These are phyloP conservation scores for Saccharomycodes ludwigii DNA, from an alignment of 805 yeast genomes.

Conservation along the genomic window DNA sequence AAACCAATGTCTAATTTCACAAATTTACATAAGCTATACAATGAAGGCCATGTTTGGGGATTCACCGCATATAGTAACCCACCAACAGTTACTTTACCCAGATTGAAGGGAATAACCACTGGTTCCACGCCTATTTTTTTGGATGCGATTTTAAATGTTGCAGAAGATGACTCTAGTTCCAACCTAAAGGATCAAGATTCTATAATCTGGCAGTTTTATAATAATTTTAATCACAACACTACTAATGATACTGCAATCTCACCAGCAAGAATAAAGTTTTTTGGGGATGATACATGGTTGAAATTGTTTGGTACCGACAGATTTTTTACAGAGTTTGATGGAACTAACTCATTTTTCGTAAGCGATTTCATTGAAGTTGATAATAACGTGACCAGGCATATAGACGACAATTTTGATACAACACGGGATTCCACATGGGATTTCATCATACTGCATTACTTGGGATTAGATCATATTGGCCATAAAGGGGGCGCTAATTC, in stretches of 20 bases:
- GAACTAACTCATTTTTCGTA: constrained; percentile 89
- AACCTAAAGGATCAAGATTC: constrained; percentile 67
- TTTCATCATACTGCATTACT: constrained; percentile 72
- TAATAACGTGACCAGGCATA: constrained; percentile 79
- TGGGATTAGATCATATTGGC: constrained; percentile 95
- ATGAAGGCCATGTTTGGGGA: constrained; percentile 63
- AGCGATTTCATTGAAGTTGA: constrained; percentile 94
- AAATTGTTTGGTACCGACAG: constrained; percentile 61
- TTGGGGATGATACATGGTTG: constrained; percentile 97
- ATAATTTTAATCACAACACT: constrained; percentile 15
- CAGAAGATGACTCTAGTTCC: constrained; percentile 72
- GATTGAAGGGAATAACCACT: constrained; percentile 85
- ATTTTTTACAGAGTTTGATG: constrained; percentile 56
- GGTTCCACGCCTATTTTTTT: constrained; percentile 91
- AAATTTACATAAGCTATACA: constrained; percentile 52
- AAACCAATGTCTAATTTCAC: constrained; percentile 52
- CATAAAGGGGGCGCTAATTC: constrained; percentile 92
- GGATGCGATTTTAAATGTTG: constrained; percentile 88
- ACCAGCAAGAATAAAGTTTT: constrained; percentile 69
- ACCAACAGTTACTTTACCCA: constrained; percentile 92
- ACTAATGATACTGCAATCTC: too few species aligned
- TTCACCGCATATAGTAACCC: constrained; percentile 89
- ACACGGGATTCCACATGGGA: constrained; percentile 48
- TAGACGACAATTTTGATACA: constrained; percentile 25
- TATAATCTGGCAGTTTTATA: constrained; percentile 62